phyloP scores from a whole-genome alignment of 2,329 filamentous ascomycete species.

The Eutypa lata region DNA sequence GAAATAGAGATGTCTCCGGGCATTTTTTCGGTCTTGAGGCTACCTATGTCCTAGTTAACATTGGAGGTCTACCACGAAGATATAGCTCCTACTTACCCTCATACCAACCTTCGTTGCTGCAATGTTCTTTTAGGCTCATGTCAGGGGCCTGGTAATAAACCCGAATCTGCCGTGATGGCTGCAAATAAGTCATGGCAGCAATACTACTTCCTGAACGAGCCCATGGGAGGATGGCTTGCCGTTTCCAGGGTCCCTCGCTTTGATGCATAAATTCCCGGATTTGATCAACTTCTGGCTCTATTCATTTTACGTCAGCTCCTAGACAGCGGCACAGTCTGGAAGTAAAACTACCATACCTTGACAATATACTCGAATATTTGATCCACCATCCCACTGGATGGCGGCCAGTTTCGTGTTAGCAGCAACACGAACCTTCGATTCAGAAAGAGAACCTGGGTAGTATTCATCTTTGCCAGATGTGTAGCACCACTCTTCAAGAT shows the following conservation, averaged over 20 bases:
- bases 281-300: too few relatives aligned
- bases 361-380: too few relatives aligned
- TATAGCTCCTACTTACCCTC: not conserved
- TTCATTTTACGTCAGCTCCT: too few relatives aligned
- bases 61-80: not conserved
- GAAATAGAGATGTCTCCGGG: not conserved
- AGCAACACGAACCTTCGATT: too few relatives aligned
- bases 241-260: slow-evolving; percentile 5
- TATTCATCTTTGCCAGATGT: too few relatives aligned
- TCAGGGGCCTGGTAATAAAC: not conserved
- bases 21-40: not conserved
- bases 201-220: not conserved
- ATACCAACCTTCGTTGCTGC: not conserved
- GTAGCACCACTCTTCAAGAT: too few relatives aligned
- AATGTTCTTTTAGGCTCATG: not conserved
- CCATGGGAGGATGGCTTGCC: not conserved
- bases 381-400: too few relatives aligned
- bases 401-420: too few relatives aligned
- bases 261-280: too few relatives aligned
- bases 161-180: not conserved
- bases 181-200: not conserved
- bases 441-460: too few relatives aligned
- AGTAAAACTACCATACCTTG: too few relatives aligned
- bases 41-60: not conserved
- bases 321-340: too few relatives aligned